Evolutionary conservation across 495 filamentous ascomycete genomes (phyloP), one percentile per base, ranked within the genome.

Genomic region (Penicillium nucicola): DNA sequence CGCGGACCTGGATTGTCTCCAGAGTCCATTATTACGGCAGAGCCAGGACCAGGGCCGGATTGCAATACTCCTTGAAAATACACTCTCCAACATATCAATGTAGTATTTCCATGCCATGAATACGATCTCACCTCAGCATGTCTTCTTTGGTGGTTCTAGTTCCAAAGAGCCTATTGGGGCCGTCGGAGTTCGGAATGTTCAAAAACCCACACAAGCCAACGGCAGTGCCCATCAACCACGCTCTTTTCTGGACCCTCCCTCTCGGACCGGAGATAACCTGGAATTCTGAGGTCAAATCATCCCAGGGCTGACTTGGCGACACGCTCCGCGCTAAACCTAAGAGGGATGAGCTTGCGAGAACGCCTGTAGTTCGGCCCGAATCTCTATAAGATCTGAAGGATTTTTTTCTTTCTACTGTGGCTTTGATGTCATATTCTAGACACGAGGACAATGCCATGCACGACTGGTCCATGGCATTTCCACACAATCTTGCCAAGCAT

Each of bases 331-430:
- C 57, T 67, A 65, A 55, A 64, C 58, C 55, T 31, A 49, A 54
- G 62, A 32, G 37, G 60, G 69, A 38, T 56, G 39, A 44, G 14
- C 57, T 66, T 65, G 63, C 63, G 63, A 69, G 62, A 42, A 48
- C 40, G 22, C 28, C n/a, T 43, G 17, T 44, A 34, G 25, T 44
- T 55, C 52, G 49, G 57, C 49, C 54, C 56, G 50, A 59, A 45
- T 57, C 22, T 44, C 50, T 49, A 53, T 60, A 45, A 54, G 40
- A 52, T 45, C 38, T 37, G 32, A 33, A 12, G 11, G 18, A 35
- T 43, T 41, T 51, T 20, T 18, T 39, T 37, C 42, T 42, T 45
- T 5, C 13, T 32, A 14, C 23, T 18, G 2, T 50, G 39, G 38
- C 18, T 42, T 48, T 48, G 45, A 51, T 53, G 49, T 46, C 48